Conservation (phyloP, 2,329 filamentous ascomycete species). For the Erysiphe pulchra region DNA sequence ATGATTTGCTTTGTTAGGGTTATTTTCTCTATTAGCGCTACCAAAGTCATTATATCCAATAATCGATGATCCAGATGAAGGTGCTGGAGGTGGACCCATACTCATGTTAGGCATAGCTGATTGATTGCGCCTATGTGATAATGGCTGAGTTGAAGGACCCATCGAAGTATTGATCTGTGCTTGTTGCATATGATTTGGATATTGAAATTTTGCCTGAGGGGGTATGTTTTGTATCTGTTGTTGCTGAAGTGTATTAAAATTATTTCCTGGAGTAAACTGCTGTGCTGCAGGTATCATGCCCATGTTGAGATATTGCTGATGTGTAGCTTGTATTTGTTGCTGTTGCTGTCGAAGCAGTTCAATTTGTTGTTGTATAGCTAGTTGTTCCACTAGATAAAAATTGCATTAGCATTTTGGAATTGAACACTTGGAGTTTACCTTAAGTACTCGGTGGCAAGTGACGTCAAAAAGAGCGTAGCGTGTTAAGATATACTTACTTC, state of each 20-base stretch:
- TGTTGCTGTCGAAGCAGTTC: conserved; percentile 93
- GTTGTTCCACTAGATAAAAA: conserved; percentile 55
- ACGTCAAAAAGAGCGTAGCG: conserved; percentile 1
- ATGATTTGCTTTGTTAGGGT: conserved; percentile 35
- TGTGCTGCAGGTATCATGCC: conserved; percentile 78
- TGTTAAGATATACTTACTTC: conserved; percentile 25
- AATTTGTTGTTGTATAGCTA: conserved; percentile 94
- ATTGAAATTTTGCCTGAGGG: conserved; percentile 68
- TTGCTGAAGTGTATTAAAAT: conserved; percentile 63
- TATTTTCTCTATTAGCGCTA: conserved; percentile 37
- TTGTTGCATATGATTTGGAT: conserved; percentile 51
- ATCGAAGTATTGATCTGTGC: conserved; percentile 50
- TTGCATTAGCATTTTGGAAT: conserved; percentile 3
- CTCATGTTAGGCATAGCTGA: conserved; percentile 84
- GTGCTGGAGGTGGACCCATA: conserved; percentile 73
- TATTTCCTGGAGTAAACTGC: conserved; percentile 41
- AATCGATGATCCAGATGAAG: conserved; percentile 62
- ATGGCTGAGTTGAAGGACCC: conserved; percentile 51
- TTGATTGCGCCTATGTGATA: conserved; percentile 89
- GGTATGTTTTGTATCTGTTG: conserved; percentile 53
- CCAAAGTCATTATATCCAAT: conserved; percentile 72
- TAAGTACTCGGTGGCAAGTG: conserved; percentile 12
- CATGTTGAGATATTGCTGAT: conserved; percentile 96
- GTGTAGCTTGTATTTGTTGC: conserved; percentile 85
- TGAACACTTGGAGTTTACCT: not conserved